Evolutionary conservation across 2,329 filamentous ascomycete species (phyloP).

Genomic region (Sclerotinia nivalis): DNA sequence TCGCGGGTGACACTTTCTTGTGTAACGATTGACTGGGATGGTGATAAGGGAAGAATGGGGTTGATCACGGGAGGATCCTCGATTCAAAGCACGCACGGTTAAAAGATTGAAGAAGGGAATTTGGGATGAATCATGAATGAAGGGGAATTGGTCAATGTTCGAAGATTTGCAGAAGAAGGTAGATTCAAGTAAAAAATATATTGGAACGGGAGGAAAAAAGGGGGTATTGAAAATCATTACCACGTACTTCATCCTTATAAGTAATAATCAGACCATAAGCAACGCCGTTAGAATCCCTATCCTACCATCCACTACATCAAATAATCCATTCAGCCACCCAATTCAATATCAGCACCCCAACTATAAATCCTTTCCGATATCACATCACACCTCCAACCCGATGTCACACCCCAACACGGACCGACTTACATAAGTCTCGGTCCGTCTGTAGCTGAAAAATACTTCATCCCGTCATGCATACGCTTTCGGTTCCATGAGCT

Average conservation of each 20-base stretch:
- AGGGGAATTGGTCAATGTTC: too few relatives aligned
- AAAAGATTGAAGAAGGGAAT: too few relatives aligned
- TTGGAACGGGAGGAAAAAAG: neutral
- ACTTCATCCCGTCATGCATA: slow-evolving; percentile 6
- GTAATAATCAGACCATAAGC: neutral
- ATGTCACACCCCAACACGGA: neutral
- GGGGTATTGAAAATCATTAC: slow-evolving; percentile 8
- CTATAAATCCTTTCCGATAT: neutral
- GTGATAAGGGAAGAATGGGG: slow-evolving; percentile 6
- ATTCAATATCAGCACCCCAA: neutral
- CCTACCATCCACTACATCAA: neutral
- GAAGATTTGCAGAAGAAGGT: neutral
- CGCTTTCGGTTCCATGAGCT: slow-evolving; percentile 1
- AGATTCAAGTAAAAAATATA: neutral
- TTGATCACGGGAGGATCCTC: neutral
- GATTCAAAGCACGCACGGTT: too few relatives aligned
- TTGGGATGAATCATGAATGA: too few relatives aligned
- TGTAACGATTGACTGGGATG: neutral
- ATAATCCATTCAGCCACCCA: neutral
- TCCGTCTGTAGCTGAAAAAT: neutral
- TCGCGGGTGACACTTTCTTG: neutral
- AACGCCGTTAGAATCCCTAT: slow-evolving; percentile 1
- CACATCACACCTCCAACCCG: neutral
- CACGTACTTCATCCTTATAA: neutral
- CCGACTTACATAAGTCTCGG: neutral